These are phyloP conservation scores for Fomitopsis palustris DNA, from an alignment of 1,284 basidiomycete genomes.

Conservation along the genomic window DNA sequence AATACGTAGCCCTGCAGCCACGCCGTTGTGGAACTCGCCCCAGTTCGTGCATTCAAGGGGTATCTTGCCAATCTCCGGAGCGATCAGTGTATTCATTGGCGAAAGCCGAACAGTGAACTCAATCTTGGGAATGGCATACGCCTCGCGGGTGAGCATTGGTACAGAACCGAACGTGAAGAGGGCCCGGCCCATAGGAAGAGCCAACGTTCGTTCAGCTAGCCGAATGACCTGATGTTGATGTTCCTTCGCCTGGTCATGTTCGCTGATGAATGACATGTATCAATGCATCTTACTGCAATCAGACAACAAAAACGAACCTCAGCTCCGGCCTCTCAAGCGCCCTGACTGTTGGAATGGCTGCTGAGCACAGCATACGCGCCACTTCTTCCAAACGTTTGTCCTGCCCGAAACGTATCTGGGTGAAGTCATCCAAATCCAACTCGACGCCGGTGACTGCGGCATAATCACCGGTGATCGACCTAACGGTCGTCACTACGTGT, in stretches of 20 bases:
- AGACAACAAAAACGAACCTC: conserved; percentile 44
- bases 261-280: conserved; percentile 40
- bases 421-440: conserved; percentile 67
- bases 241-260: conserved; percentile 77
- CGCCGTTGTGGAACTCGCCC: conserved; percentile 98
- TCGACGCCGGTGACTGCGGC: conserved; percentile 66
- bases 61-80: conserved; percentile 65
- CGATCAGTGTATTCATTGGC: conserved; percentile 60
- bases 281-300: neutral
- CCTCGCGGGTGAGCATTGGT: conserved; percentile 66
- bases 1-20: conserved; percentile 85
- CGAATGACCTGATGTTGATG: conserved; percentile 78
- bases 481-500: conserved; percentile 47
- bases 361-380: conserved; percentile 82
- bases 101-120: conserved; percentile 76
- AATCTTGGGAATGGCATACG: conserved; percentile 77
- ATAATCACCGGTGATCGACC: conserved; percentile 49
- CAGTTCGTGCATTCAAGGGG: conserved; percentile 73
- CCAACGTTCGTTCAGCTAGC: conserved; percentile 81
- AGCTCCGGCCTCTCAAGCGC: conserved; percentile 69
- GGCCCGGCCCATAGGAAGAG: conserved; percentile 82
- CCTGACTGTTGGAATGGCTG: conserved; percentile 61
- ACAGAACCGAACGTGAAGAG: conserved; percentile 85
- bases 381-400: conserved; percentile 87
- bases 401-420: conserved; percentile 81